Evolutionary conservation across 2,329 filamentous ascomycete species (phyloP).

Genomic region (Fusarium verticillioides): DNA sequence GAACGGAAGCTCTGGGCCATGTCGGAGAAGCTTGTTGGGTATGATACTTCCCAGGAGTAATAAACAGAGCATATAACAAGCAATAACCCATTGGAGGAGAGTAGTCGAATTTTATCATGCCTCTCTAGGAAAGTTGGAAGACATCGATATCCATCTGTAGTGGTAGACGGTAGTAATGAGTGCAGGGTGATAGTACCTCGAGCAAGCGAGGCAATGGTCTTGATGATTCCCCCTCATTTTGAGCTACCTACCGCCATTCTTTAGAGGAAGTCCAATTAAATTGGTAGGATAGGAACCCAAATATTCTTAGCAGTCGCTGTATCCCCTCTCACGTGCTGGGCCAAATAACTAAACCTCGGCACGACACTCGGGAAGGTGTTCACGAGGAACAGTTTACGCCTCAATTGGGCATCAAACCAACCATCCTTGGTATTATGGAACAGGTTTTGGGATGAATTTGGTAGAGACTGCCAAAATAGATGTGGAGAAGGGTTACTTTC

Average conservation of each 20-base stretch:
- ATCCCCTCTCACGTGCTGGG: neutral
- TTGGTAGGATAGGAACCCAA: rapidly evolving
- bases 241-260: rapidly evolving
- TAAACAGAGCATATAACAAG: rapidly evolving
- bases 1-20: neutral
- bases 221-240: rapidly evolving
- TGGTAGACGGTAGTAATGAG: too few relatives aligned
- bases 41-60: neutral
- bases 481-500: neutral
- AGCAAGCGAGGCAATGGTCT: neutral
- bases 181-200: rapidly evolving
- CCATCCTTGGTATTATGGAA: rapidly evolving
- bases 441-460: neutral
- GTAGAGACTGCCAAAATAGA: neutral
- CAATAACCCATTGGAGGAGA: rapidly evolving
- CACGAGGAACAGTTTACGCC: neutral
- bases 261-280: rapidly evolving
- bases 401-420: neutral
- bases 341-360: neutral
- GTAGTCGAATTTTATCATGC: rapidly evolving
- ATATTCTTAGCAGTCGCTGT: rapidly evolving
- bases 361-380: neutral
- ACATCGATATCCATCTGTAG: rapidly evolving
- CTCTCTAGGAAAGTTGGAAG: rapidly evolving
- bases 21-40: neutral